Conservation (phyloP, 2,329 filamentous ascomycete species). For the Madurella mycetomatis region DNA sequence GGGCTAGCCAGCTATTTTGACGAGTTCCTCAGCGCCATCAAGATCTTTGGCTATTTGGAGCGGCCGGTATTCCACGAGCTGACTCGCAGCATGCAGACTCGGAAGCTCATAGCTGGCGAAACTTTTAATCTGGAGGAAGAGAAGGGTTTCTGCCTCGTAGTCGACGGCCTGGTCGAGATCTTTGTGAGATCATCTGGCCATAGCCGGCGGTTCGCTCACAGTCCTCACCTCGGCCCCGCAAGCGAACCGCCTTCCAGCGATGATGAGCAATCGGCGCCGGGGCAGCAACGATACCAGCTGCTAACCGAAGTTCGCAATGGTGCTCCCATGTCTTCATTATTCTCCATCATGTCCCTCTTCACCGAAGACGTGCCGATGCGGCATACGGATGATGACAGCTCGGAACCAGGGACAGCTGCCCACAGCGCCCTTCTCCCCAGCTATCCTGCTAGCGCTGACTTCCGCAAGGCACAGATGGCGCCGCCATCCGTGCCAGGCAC, state of each 20-base stretch:
- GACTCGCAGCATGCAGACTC: conserved; percentile 95
- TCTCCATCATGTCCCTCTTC: conserved; percentile 94
- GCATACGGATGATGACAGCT: conserved; percentile 60
- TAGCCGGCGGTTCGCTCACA: conserved; percentile 39
- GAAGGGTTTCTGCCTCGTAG: conserved; percentile 95
- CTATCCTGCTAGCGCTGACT: conserved; percentile 29
- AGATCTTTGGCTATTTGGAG: conserved; percentile 96
- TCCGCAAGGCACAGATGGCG: conserved; percentile 31
- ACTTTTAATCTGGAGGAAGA: conserved; percentile 94
- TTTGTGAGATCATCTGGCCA: conserved; percentile 85
- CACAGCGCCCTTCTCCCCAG: conserved; percentile 29
- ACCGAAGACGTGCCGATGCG: conserved; percentile 88
- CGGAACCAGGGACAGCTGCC: conserved; percentile 27
- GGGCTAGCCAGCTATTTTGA: conserved; percentile 95
- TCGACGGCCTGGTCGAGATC: conserved; percentile 93
- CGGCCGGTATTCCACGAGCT: conserved; percentile 96
- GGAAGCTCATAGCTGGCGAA: conserved; percentile 92
- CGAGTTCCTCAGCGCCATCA: conserved; percentile 97
- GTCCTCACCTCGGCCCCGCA: conserved; percentile 32
- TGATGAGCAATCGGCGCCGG: conserved; percentile 60
- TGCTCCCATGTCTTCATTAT: conserved; percentile 95
- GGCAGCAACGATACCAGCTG: conserved; percentile 84
- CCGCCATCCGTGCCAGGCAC: conserved; percentile 37
- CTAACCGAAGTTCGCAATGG: conserved; percentile 97
- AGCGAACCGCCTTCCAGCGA: conserved; percentile 51